Base-by-base conservation (phyloP, 352 stramenopile genomes). In the Phytophthora aleatoria region DNA sequence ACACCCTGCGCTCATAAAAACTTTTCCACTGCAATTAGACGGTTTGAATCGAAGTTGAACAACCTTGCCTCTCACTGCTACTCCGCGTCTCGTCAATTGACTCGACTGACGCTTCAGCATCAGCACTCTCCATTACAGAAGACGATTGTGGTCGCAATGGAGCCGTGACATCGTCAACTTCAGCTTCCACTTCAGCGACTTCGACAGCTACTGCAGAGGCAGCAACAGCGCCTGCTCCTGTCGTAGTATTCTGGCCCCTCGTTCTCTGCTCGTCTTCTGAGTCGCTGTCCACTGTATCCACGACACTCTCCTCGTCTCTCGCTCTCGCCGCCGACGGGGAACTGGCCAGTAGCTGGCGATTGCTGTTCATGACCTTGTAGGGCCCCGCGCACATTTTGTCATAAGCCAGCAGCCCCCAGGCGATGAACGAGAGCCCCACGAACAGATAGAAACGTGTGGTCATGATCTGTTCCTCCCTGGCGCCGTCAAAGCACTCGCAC, bases 351-450 rank as follows among this genome's bases (percentile, higher is more conserved):
- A 83, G 63, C 56, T 90, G 76, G 45, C 85, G 83, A 55, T 78
- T 90, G 62, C 83, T 92, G 71, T 92, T 91, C 67, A 84, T 85
- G 59, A 92, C 74, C 67, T 92, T 92, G 71, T 91, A 91, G 5
- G 81, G 81, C 0, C 79, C 79, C 1, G 69, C 67, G 31, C 83
- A 92, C 83, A 90, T 92, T 59, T 85, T 87, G 60, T 92, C 83
- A 61, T 89, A 90, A 45, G 86, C 67, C 28, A 92, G 60, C 20
- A 87, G 52, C 8, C 63, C 69, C 81, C 83, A 91, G 4, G 81
- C 76, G 38, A 91, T 59, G 38, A 76, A 36, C 8, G 81, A 89
- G 24, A 92, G 76, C 16, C 81, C 73, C 15, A 85, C 74, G 56
- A 92, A 91, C 6, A 92, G 69, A 36, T 87, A 90, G 64, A 92